A percentile compares a stretch with the other conserved stretches of the same genome.
Evolutionary conservation across 1,284 basidiomycete species (phyloP).

Genomic region (Naganishia sp.): DNA sequence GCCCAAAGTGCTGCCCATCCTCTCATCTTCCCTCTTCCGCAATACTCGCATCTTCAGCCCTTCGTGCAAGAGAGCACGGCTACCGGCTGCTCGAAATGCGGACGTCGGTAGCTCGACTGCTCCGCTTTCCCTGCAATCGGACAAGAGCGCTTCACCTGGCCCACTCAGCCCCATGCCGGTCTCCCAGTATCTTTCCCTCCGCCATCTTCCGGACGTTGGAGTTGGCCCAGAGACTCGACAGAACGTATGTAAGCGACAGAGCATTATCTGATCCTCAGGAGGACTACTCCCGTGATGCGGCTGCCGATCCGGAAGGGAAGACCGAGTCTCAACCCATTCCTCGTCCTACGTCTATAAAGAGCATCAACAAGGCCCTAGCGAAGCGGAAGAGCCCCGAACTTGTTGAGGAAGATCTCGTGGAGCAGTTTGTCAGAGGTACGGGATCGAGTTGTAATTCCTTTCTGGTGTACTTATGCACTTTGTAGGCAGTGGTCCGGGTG

Average conservation of each 20-base stretch:
- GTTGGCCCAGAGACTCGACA: neutral
- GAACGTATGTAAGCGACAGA: neutral
- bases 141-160: neutral
- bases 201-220: neutral
- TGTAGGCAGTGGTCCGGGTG: conserved; percentile 54
- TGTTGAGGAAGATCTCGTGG: conserved; percentile 50
- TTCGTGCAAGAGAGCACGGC: too few relatives aligned
- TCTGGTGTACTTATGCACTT: neutral
- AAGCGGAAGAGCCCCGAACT: conserved; percentile 37
- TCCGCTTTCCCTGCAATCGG: neutral
- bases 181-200: neutral
- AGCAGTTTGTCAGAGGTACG: conserved; percentile 51
- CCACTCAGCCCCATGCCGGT: too few relatives aligned
- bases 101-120: neutral
- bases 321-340: neutral
- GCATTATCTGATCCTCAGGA: neutral
- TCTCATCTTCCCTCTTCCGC: too few relatives aligned
- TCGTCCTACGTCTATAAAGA: conserved; percentile 27
- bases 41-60: too few relatives aligned
- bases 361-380: conserved; percentile 30
- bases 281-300: neutral
- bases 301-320: neutral
- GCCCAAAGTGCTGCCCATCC: too few relatives aligned
- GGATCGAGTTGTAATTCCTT: neutral
- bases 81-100: neutral